Evolutionary conservation across 2,329 filamentous ascomycete genomes (phyloP), one percentile per base, ranked within the genome.

Genomic region (Cadophora malorum): DNA sequence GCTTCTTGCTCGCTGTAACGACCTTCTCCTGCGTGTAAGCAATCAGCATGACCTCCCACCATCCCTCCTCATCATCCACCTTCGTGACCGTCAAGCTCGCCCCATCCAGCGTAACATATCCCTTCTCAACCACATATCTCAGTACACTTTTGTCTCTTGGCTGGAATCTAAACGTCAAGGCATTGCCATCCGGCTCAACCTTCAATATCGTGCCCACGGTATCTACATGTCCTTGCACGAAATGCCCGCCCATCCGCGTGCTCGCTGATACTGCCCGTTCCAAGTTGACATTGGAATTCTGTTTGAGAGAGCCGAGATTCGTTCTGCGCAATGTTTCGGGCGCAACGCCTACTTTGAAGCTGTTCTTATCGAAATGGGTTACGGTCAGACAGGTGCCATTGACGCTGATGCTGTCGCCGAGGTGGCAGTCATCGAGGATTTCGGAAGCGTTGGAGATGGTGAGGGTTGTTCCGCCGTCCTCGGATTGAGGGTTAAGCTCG

Each of bases 1-100:
- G 72, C 49, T 76, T 77, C 73, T 79, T 78, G 7, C 77, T 70
- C n/a, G 78, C 78, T 7, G 71, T 78, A n/a, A 79, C 91, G 19
- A 99, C 90, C 79, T 92, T 92, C 80, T 95, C 93, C 82, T 98
- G 96, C 12, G 96, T 97, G 80, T 99, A 99, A 9, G 92, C 88
- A 79, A 99, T 97, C 70, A 99, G 84, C 96, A 99, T 99, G 61
- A 99, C 91, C 85, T 98, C 96, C 87, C 90, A 97, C 79, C 93
- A 96, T 52, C 91, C 90, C 72, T 88, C 86, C 4, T 78, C 85
- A 79, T 97, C 95, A 75, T 95, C 82, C 35, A 98, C 95, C 73
- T 87, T 86, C 2, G 95, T 98, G 1, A 99, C 87, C 0, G 96
- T 99, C 83, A 99, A 83, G 78, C 94, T 97, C 28, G 96, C 95